Base-by-base conservation (phyloP, 2,329 filamentous ascomycete genomes). In the Fusarium sp. region DNA sequence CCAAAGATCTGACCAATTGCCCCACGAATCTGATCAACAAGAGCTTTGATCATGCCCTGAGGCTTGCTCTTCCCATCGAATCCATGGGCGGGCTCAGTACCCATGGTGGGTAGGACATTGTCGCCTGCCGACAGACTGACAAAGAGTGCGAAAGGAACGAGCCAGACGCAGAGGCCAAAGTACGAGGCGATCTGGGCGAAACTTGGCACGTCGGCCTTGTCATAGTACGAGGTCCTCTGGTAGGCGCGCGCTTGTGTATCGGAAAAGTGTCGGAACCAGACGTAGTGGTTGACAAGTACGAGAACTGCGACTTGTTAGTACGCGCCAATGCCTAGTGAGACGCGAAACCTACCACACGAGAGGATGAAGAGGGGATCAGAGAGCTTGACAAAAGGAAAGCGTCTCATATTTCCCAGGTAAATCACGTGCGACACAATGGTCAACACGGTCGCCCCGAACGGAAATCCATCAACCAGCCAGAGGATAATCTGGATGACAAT, bases 141-240 rank as follows among this genome's bases (percentile, higher is more conserved):
- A 80, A 99, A 99, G 15, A 99, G 88, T 17, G 95, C 92, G 81
- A 99, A 99, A 0, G 97, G 97, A 1, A 98, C 94, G 2, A 99
- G 88, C 97, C 97, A 99, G 0, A 99, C 95, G 79, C 95, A 98
- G 3, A 99, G 87, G 0, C 97, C 97, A 80, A 99, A 99, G 84
- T 97, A 99, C 0, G 94, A 96, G 0, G 97, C 95, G 52, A 98
- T 97, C 85, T 98, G 95, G 20, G 94, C 95, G 82, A 99, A 99
- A 40, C 90, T 92, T 0, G 97, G 97, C 52, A 95, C 81, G 62
- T 90, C 84, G 65, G 87, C 85, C 67, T 87, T 86, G 73, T 94
- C 90, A 80, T 93, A 92, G 80, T 90, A 88, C 63, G 90, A 89
- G 4, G 88, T 86, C 78, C 89, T 86, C 65, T 88, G 84, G 83